A percentile compares a stretch with the other conserved stretches of the same genome.
phyloP scores from a whole-genome alignment of 768 basidiomycete genomes.

The Hygrophorus pudorinus region DNA sequence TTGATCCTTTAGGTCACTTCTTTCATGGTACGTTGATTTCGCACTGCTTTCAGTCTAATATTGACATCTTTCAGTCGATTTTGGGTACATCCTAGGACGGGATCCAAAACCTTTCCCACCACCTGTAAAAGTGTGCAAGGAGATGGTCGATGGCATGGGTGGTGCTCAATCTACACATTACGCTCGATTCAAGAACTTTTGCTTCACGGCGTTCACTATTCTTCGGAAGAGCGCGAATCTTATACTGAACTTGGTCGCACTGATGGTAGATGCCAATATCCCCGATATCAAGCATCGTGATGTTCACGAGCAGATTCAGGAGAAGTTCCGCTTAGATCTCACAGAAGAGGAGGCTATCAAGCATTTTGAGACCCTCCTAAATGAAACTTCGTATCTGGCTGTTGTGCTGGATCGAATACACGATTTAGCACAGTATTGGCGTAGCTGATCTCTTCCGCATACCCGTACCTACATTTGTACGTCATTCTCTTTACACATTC shows the following conservation, averaged over 20 bases:
- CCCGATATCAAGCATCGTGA: conserved; percentile 93
- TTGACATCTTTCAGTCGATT: conserved; percentile 62
- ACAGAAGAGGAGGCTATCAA: conserved; percentile 97
- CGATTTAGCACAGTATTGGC: conserved; percentile 83
- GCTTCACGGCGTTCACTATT: conserved; percentile 96
- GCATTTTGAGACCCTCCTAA: conserved; percentile 87
- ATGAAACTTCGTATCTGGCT: conserved; percentile 91
- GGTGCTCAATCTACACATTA: conserved; percentile 94
- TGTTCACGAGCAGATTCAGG: conserved; percentile 84
- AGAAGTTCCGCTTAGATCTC: conserved; percentile 91
- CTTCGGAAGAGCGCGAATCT: conserved; percentile 95
- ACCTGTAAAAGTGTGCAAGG: conserved; percentile 96
- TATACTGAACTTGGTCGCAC: conserved; percentile 88
- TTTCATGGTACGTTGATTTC: conserved; percentile 68
- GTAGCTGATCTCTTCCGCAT: conserved; percentile 35
- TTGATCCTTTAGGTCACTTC: conserved; percentile 59
- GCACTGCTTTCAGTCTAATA: background rate
- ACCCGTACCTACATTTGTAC: background rate
- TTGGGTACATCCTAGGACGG: conserved; percentile 94
- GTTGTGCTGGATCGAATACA: conserved; percentile 92
- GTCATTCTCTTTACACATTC: background rate
- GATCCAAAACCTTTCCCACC: conserved; percentile 98
- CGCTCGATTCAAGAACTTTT: conserved; percentile 89
- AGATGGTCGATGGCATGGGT: conserved; percentile 99
- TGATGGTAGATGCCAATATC: conserved; percentile 97